Evolutionary conservation across 805 yeast species (phyloP).

Genomic region (Saitoella complicata): DNA sequence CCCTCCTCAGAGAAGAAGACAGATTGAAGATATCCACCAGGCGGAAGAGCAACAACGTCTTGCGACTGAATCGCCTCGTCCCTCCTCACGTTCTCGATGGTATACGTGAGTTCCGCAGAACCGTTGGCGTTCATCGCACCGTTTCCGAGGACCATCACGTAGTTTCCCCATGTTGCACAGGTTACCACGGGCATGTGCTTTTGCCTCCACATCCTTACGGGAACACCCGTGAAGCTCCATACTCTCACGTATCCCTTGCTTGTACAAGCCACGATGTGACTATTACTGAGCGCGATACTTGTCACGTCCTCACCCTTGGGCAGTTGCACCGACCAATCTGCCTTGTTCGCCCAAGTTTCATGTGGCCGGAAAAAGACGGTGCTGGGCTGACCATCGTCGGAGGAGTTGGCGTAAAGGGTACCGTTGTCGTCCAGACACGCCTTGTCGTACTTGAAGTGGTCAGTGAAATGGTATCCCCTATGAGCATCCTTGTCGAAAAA

Average conservation of each 20-base stretch:
- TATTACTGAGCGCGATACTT: slow-evolving; percentile 49
- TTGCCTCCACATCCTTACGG: slow-evolving; percentile 40
- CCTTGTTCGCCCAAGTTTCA: slow-evolving; percentile 25
- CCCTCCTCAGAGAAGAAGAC: slow-evolving; percentile 77
- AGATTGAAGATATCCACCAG: slow-evolving; percentile 31
- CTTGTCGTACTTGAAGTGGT: slow-evolving; percentile 50
- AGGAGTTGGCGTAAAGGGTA: slow-evolving; percentile 40
- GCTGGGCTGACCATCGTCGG: slow-evolving; percentile 22
- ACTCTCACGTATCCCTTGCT: slow-evolving; percentile 57
- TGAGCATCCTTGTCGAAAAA: slow-evolving; percentile 67
- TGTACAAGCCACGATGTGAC: slow-evolving; percentile 52
- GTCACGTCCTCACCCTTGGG: slow-evolving; percentile 35
- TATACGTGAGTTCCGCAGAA: slow-evolving; percentile 26
- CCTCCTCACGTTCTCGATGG: slow-evolving; percentile 30
- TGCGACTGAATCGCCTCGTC: slow-evolving; percentile 23
- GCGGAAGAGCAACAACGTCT: slow-evolving; percentile 23
- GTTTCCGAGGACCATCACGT: slow-evolving; percentile 37
- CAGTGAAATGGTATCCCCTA: slow-evolving; percentile 75
- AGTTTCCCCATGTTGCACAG: slow-evolving; percentile 43
- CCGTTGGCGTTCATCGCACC: slow-evolving; percentile 14
- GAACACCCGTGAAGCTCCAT: slow-evolving; percentile 58
- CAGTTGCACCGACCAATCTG: slow-evolving; percentile 7
- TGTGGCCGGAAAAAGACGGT: slow-evolving; percentile 56
- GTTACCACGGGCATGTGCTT: slow-evolving; percentile 60
- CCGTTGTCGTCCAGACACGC: slow-evolving; percentile 41